A percentile compares a stretch with the other conserved stretches of the same genome.
phyloP scores from a whole-genome alignment of 2,329 filamentous ascomycete genomes.

The Trichoderma sp. region DNA sequence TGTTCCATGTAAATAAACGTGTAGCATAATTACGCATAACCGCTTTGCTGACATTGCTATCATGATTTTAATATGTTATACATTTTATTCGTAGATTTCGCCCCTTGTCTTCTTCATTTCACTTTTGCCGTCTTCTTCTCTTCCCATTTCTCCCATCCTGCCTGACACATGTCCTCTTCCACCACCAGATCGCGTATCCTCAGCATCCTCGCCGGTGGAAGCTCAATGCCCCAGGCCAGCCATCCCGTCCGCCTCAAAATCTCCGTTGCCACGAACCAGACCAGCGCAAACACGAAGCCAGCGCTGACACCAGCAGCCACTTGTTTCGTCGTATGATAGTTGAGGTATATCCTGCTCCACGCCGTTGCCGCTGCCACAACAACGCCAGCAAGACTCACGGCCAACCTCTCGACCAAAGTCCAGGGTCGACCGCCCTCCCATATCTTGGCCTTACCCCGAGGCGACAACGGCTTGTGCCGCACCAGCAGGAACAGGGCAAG shows the following conservation, averaged over 20 bases:
- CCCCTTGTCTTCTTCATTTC: constrained; percentile 34
- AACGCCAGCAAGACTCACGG: constrained; percentile 59
- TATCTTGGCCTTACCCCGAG: not conserved
- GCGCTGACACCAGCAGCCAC: constrained; percentile 78
- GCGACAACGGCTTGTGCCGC: constrained; percentile 65
- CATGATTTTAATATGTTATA: not conserved
- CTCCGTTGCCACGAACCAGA: constrained; percentile 79
- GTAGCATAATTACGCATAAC: not conserved
- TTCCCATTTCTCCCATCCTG: constrained; percentile 94
- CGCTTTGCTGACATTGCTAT: constrained; percentile 5
- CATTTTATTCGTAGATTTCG: not conserved
- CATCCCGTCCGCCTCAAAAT: constrained; percentile 67
- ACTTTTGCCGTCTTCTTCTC: constrained; percentile 46
- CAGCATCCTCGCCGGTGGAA: constrained; percentile 65
- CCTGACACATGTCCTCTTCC: constrained; percentile 85
- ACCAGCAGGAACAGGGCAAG: constrained; percentile 82
- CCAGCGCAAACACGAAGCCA: constrained; percentile 70
- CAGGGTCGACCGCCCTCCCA: constrained; percentile 50
- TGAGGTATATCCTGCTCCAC: constrained; percentile 83
- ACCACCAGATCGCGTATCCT: constrained; percentile 82
- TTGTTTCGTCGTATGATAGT: constrained; percentile 88
- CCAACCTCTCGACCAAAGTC: constrained; percentile 62
- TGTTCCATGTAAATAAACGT: not conserved
- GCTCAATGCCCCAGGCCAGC: constrained; percentile 73
- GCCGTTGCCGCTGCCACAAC: constrained; percentile 70